Percentiles rank a stretch among this genome's conserved stretches.
These are phyloP conservation scores for Pyrenophora graminea DNA, from an alignment of 2,329 filamentous ascomycete species.

Conservation along the genomic window DNA sequence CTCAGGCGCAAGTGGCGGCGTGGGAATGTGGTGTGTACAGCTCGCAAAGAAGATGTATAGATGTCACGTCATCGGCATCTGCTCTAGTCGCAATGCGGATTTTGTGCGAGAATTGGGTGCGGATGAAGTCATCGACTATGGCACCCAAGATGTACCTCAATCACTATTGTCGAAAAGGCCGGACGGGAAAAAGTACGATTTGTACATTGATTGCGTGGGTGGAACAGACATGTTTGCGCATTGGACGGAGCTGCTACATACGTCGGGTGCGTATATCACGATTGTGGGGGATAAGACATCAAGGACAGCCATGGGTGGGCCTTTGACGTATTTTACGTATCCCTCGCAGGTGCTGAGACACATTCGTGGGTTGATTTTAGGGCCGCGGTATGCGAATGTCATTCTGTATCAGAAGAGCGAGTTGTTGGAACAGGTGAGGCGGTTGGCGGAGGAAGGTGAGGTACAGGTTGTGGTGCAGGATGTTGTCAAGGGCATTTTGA, in stretches of 20 bases:
- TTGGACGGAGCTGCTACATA: constrained; percentile 37
- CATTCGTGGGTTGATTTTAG: constrained; percentile 29
- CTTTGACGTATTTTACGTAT: constrained; percentile 39
- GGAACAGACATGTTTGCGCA: constrained; percentile 52
- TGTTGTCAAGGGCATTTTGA: constrained; percentile 32
- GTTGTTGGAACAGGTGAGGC: constrained; percentile 27
- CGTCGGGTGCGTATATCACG: constrained; percentile 48
- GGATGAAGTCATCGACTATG: constrained; percentile 51
- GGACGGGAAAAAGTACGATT: constrained; percentile 45
- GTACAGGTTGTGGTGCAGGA: constrained; percentile 35
- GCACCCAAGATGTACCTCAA: constrained; percentile 35
- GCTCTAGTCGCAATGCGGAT: constrained; percentile 53
- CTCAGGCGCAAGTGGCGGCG: constrained; percentile 39
- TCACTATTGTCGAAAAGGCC: constrained; percentile 39
- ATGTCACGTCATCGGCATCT: constrained; percentile 55
- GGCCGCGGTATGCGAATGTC: constrained; percentile 38
- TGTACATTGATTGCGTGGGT: constrained; percentile 58
- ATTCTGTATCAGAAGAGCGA: constrained; percentile 29
- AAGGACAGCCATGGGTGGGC: constrained; percentile 47
- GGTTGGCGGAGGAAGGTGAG: constrained; percentile 27
- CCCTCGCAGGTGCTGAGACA: constrained; percentile 32
- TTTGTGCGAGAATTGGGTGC: constrained; percentile 55
- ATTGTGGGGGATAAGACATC: constrained; percentile 46
- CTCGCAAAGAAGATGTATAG: constrained; percentile 44
- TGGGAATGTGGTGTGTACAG: constrained; percentile 44